Evolutionary conservation across 805 yeast genomes (phyloP).

Genomic region (Lachancea meyersii): DNA sequence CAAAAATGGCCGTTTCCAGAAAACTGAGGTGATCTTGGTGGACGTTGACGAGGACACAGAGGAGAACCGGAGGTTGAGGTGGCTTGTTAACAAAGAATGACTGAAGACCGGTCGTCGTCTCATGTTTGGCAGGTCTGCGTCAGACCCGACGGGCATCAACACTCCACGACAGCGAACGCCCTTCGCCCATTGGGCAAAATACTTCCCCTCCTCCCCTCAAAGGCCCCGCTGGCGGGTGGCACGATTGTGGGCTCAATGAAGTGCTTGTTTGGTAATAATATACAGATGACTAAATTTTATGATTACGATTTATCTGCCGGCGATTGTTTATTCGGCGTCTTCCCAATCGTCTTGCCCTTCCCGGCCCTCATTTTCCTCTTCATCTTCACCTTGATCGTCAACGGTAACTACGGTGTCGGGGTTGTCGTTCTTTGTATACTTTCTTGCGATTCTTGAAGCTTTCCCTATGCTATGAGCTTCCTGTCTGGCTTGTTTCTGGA

Average conservation of each 20-base stretch:
- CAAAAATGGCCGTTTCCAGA: constrained; percentile 22
- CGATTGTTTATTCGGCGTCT: constrained; percentile 12
- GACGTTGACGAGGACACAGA: constrained; percentile 22
- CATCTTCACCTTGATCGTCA: constrained; percentile 58
- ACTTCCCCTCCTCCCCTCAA: too few relatives aligned
- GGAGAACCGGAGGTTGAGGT: constrained; percentile 18
- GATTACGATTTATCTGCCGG: not conserved
- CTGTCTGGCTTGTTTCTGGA: constrained; percentile 52
- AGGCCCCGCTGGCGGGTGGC: constrained; percentile 5
- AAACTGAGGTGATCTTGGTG: constrained; percentile 16
- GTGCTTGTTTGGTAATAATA: constrained; percentile 1
- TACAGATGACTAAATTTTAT: constrained; percentile 6
- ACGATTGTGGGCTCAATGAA: not conserved
- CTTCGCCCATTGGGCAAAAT: too few relatives aligned
- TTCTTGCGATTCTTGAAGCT: constrained; percentile 70
- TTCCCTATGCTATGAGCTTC: constrained; percentile 51
- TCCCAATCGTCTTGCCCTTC: constrained; percentile 36
- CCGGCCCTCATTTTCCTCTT: constrained; percentile 51
- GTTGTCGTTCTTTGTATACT: constrained; percentile 45
- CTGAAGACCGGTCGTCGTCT: not conserved
- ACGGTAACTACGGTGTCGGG: constrained; percentile 55
- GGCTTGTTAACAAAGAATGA: constrained; percentile 9
- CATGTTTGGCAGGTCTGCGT: too few relatives aligned
- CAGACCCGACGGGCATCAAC: too few relatives aligned
- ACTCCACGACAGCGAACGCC: too few relatives aligned